Base-by-base conservation (phyloP, 2,329 filamentous ascomycete genomes). In the Apiospora aurea region DNA sequence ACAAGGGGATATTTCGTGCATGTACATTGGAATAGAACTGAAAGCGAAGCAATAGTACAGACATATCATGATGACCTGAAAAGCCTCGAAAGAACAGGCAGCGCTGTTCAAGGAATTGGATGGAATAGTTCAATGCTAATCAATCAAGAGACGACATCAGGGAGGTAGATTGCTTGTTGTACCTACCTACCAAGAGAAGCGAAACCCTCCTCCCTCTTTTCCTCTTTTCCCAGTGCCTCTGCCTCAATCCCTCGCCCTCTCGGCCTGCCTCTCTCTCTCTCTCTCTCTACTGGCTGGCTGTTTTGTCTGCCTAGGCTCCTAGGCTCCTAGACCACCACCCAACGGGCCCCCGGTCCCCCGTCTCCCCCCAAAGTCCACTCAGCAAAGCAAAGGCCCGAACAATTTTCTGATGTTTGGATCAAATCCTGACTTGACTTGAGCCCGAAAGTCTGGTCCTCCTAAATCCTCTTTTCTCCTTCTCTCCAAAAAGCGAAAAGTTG, bases 401-500 rank as follows among this genome's bases (percentile, higher is more conserved):
- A 64, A 64, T 64, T 64, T 64, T 64, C 57, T 64, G 57, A 61
- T 29, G 53, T 61, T 61, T 61, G 18, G 53, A 61, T 38, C 53
- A 61, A 64, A 64, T 64, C 57, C 57, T 64, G 57, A 64, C 57
- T 64, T 64, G 57, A 64, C 29, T 21, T 64, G 57, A 64, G 57
- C 57, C 57, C 57, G 57, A 64, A 64, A 64, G 57, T 64, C 57
- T 64, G 57, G 57, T 64, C 57, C 66, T 68, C 41, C 66, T 68
- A 24, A 46, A 46, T 68, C 44, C 66, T 68, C 44, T 38, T 46
- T 68, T 47, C 41, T 68, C 66, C 66, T 68, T 68, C 66, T 47
- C 66, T 47, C 66, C 43, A 68, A 68, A 68, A 67, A 67, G 53
- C 29, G 53, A 44, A 67, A 68, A 68, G 66, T 68, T 34, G 66